Percentiles rank a stretch among this genome's conserved stretches.
phyloP scores from a whole-genome alignment of 2,329 filamentous ascomycete genomes.

The Fusarium sp. region DNA sequence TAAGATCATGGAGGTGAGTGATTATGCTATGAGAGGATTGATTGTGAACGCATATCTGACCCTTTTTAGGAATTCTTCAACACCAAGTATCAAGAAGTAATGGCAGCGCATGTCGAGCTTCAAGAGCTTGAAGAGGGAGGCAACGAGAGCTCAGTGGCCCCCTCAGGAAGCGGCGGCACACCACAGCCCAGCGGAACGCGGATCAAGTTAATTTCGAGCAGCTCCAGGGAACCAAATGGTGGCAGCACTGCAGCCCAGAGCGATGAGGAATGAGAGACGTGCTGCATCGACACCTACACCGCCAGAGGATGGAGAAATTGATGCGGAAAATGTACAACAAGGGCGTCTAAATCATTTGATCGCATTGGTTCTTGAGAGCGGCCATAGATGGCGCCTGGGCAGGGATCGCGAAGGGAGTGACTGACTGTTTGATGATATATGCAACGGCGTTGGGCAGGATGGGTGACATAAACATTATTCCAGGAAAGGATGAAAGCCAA shows the following conservation, averaged over 20 bases:
- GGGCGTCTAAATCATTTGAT: not conserved
- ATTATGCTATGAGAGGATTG: not conserved
- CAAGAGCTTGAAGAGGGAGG: slow-evolving; percentile 64
- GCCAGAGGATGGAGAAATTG: slow-evolving; percentile 5
- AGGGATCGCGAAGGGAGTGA: slow-evolving; percentile 34
- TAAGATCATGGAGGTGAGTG: slow-evolving; percentile 84
- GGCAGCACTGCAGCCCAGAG: slow-evolving; percentile 58
- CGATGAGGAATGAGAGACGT: slow-evolving; percentile 61
- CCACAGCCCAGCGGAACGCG: slow-evolving; percentile 72
- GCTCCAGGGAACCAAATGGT: slow-evolving; percentile 53
- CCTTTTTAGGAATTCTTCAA: slow-evolving; percentile 66
- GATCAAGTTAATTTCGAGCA: slow-evolving; percentile 74
- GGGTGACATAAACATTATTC: slow-evolving; percentile 44
- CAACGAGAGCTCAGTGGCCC: slow-evolving; percentile 55
- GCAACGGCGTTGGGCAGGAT: slow-evolving; percentile 46
- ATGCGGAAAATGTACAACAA: slow-evolving; percentile 6
- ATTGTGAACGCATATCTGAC: slow-evolving; percentile 48
- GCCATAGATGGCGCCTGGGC: slow-evolving; percentile 23
- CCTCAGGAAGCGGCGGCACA: slow-evolving; percentile 71
- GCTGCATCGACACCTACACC: slow-evolving; percentile 2
- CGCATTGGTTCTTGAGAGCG: slow-evolving; percentile 7
- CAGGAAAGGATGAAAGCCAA: slow-evolving; percentile 38
- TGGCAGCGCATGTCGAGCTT: slow-evolving; percentile 66
- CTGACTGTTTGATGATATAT: slow-evolving; percentile 49
- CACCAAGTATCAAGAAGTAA: slow-evolving; percentile 63